These are phyloP conservation scores for Pseudohyphozyma bogoriensis DNA, from an alignment of 768 basidiomycete species.

Conservation along the genomic window DNA sequence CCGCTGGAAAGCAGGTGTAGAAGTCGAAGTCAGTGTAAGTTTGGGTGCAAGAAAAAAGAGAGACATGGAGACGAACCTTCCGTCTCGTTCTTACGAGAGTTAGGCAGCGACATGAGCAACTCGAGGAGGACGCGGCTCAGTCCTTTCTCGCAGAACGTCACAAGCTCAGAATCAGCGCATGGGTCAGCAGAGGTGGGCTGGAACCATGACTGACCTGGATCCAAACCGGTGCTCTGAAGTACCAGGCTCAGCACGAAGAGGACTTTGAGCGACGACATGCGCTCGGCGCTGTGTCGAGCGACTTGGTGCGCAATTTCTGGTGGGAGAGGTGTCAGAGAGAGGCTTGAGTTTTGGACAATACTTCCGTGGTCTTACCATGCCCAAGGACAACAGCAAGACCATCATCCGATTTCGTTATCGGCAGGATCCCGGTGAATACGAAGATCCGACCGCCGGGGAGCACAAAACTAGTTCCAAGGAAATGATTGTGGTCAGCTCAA, in stretches of 20 bases:
- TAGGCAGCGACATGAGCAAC: constrained; percentile 48
- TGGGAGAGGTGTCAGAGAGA: neutral
- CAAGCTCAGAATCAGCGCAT: neutral
- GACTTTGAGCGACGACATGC: constrained; percentile 41
- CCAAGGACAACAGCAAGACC: constrained; percentile 74
- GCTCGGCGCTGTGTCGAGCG: constrained; percentile 41
- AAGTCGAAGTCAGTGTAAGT: too few species aligned
- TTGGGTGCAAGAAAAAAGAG: neutral
- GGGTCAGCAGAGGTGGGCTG: neutral
- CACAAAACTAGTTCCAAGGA: constrained; percentile 14
- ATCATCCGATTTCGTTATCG: constrained; percentile 62
- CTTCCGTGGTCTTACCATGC: constrained; percentile 51
- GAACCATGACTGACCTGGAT: neutral
- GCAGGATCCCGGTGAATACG: constrained; percentile 82
- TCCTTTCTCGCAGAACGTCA: constrained; percentile 7
- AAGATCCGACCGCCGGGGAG: constrained; percentile 56
- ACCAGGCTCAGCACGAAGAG: constrained; percentile 5
- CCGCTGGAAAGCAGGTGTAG: constrained; percentile 62
- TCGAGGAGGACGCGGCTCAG: constrained; percentile 11
- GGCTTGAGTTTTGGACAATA: constrained; percentile 42
- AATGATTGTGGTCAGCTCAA: neutral
- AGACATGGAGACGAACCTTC: constrained; percentile 49
- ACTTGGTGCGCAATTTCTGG: constrained; percentile 38
- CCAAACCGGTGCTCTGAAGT: constrained; percentile 21
- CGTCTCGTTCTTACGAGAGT: constrained; percentile 67